These are phyloP conservation scores for Pythium apleroticum DNA, from an alignment of 352 stramenopile species.

Conservation along the genomic window DNA sequence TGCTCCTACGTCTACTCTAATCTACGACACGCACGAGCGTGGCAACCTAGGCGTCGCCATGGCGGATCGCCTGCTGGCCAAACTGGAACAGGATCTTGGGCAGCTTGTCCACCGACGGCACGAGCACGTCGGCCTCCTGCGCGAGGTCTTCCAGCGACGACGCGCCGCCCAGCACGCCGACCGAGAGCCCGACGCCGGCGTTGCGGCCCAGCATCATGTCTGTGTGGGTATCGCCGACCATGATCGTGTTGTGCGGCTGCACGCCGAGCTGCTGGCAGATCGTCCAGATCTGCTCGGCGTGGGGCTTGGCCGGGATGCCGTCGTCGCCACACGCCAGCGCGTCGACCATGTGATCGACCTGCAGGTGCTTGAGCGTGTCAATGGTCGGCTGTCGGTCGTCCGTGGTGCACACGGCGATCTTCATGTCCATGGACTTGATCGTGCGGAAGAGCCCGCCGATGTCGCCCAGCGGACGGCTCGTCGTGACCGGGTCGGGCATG, in stretches of 20 bases:
- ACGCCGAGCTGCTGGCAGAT: slow-evolving; percentile 78
- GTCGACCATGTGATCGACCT: slow-evolving; percentile 77
- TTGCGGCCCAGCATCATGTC: slow-evolving; percentile 84
- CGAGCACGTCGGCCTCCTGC: slow-evolving; percentile 79
- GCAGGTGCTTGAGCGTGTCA: slow-evolving; percentile 73
- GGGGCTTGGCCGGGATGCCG: slow-evolving; percentile 76
- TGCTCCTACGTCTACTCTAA: slow-evolving; percentile 1
- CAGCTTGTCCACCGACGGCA: slow-evolving; percentile 74
- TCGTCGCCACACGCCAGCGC: slow-evolving; percentile 79
- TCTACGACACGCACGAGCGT: slow-evolving; percentile 10
- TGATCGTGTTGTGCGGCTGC: slow-evolving; percentile 84
- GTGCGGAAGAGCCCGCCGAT: slow-evolving; percentile 77
- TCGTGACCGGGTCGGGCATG: slow-evolving; percentile 78
- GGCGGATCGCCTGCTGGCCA: slow-evolving; percentile 65
- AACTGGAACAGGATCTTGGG: slow-evolving; percentile 86
- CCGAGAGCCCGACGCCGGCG: slow-evolving; percentile 68
- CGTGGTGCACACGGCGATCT: slow-evolving; percentile 88
- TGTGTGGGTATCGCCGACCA: slow-evolving; percentile 86
- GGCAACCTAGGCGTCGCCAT: slow-evolving; percentile 31
- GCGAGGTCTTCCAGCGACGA: slow-evolving; percentile 82
- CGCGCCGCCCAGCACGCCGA: slow-evolving; percentile 78
- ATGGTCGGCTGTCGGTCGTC: slow-evolving; percentile 81
- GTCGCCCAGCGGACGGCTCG: slow-evolving; percentile 70
- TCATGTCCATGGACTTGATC: slow-evolving; percentile 85
- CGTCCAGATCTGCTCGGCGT: slow-evolving; percentile 83